A percentile compares a stretch with the other conserved stretches of the same genome.
These are phyloP conservation scores for Fagopyrum homotropicum DNA, from an alignment of 148 eudicot genomes.

Conservation along the genomic window DNA sequence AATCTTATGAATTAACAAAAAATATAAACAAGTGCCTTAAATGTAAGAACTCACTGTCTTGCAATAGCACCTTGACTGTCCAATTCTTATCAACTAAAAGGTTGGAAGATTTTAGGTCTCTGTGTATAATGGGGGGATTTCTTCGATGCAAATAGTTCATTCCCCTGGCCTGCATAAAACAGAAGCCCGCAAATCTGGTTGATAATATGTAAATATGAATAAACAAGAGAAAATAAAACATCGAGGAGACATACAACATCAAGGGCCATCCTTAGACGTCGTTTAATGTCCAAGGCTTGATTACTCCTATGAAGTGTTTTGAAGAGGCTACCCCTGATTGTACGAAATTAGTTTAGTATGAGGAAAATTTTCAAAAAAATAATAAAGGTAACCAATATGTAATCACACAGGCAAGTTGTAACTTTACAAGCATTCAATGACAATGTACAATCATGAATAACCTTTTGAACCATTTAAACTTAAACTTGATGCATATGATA, in stretches of 20 bases:
- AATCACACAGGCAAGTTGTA: background rate
- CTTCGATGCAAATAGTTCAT: slow-evolving; percentile 90
- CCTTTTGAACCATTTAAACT: background rate
- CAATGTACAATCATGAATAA: background rate
- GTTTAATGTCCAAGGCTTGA: slow-evolving; percentile 52
- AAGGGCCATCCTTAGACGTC: slow-evolving; percentile 77
- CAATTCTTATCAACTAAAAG: slow-evolving; percentile 80
- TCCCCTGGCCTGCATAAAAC: slow-evolving; percentile 61
- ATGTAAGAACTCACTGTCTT: background rate
- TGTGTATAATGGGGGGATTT: slow-evolving; percentile 83
- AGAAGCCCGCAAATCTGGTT: background rate
- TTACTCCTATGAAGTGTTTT: slow-evolving; percentile 65
- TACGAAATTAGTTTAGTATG: background rate
- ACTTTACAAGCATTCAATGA: background rate
- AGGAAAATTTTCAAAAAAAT: background rate
- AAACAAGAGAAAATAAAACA: slow-evolving; percentile 1
- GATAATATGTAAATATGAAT: background rate
- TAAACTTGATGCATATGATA: background rate
- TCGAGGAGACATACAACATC: slow-evolving; percentile 56
- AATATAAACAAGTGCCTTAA: background rate
- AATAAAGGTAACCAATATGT: background rate
- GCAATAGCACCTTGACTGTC: slow-evolving; percentile 61
- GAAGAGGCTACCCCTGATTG: slow-evolving; percentile 79
- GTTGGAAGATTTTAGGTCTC: slow-evolving; percentile 85
- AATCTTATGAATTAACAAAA: background rate